Evolutionary conservation across 352 stramenopile species (phyloP).

Genomic region (Pythium chondricola): DNA sequence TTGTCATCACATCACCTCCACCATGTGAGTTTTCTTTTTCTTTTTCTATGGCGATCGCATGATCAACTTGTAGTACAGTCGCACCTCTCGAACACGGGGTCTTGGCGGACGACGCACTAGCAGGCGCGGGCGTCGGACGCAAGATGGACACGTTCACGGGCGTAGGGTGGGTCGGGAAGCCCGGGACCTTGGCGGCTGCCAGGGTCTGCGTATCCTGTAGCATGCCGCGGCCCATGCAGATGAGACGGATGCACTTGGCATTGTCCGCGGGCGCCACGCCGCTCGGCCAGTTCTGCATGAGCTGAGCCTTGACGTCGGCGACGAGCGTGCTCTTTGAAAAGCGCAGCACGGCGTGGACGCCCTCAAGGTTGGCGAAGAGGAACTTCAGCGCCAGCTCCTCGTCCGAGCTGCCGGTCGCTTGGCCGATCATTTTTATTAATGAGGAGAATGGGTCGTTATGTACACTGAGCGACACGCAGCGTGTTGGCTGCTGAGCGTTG

Average conservation of each 20-base stretch:
- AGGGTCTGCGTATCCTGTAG: conserved; percentile 89
- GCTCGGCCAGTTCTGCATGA: conserved; percentile 68
- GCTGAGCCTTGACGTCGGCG: conserved; percentile 51
- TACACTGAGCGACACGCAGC: too few relatives aligned
- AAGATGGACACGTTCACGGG: conserved; percentile 92
- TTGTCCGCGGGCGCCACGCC: conserved; percentile 42
- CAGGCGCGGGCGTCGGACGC: conserved; percentile 17
- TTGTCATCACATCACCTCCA: too few relatives aligned
- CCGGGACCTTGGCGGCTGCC: conserved; percentile 70
- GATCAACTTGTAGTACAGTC: not conserved
- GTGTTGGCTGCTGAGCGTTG: too few relatives aligned
- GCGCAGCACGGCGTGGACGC: conserved; percentile 53
- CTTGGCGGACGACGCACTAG: conserved; percentile 3
- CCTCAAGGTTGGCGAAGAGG: conserved; percentile 81
- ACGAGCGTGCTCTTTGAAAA: conserved; percentile 47
- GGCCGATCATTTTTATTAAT: conserved; percentile 6
- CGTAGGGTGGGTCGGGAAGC: conserved; percentile 93
- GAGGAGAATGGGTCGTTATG: too few relatives aligned
- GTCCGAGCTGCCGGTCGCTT: conserved; percentile 28
- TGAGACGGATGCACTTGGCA: conserved; percentile 77
- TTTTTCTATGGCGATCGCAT: too few relatives aligned
- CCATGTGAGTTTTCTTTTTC: too few relatives aligned
- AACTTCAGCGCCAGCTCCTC: conserved; percentile 73
- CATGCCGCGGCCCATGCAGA: conserved; percentile 94
- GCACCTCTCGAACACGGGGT: conserved; percentile 4